Evolutionary conservation across 441 rosid species (phyloP), one percentile per base, ranked within the genome.

Genomic region (Populus hybrid): DNA sequence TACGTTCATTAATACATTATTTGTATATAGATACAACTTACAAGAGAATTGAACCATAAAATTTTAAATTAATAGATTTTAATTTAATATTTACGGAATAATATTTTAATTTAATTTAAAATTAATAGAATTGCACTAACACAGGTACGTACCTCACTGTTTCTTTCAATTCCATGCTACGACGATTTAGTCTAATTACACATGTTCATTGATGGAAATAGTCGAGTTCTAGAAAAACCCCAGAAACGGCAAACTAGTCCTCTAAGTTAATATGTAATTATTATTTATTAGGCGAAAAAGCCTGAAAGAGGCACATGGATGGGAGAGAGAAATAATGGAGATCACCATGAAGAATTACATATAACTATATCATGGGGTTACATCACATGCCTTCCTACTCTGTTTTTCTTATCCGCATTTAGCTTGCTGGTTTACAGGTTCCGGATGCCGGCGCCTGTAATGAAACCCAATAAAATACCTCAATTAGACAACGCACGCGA

Each of bases 341-440:
- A 32, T 10, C 21, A 34, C 63, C 75, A 75, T 34, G 67, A 65
- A 65, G 11, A 18, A n/a, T n/a, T 50, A 50, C 67, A 64, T n/a
- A 5, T 24, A 23, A 46, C 5, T 42, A 67, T 38, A 53, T 75
- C 79, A 80, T 67, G 28, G 76, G 65, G 0, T 12, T 67, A n/a
- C 70, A 21, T 73, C 77, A 23, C 32, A 71, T 59, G 24, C 28
- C 46, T 57, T 12, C 21, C 21, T 57, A 19, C 67, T 26, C n/a
- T 26, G 28, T 66, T 24, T 1, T 30, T 67, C 35, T 21, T 21
- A 6, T 50, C n/a, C 64, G 67, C 71, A 78, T 23, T 78, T 75
- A 16, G 84, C 19, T n/a, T 35, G 78, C 11, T 36, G 81, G 69
- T 67, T 78, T 81, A 76, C 73, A 72, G 38, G 21, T 32, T 50